These are phyloP conservation scores for Calamus simplicifolius DNA, from an alignment of 176 grass and related monocot species.

Conservation along the genomic window DNA sequence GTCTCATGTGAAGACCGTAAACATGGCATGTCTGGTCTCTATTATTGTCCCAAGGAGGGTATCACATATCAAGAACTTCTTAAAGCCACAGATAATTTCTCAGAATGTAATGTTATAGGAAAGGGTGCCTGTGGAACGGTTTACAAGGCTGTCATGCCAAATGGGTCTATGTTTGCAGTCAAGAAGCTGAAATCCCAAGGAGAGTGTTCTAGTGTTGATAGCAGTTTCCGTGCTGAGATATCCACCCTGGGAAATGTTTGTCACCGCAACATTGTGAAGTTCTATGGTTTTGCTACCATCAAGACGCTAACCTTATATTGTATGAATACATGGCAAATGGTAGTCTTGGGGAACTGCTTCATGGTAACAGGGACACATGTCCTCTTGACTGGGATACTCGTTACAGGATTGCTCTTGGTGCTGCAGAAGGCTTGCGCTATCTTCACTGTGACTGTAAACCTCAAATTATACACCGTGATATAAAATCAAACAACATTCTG, in stretches of 20 bases:
- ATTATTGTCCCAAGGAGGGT: conserved; percentile 60
- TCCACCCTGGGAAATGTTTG: conserved; percentile 92
- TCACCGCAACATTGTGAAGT: conserved; percentile 92
- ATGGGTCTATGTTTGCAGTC: conserved; percentile 65
- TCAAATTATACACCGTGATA: conserved; percentile 85
- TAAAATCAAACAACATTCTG: conserved; percentile 96
- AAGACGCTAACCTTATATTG: conserved; percentile 74
- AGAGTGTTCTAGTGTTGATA: conserved; percentile 69
- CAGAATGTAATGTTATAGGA: conserved; percentile 63
- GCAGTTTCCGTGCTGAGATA: conserved; percentile 89
- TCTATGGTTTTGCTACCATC: conserved; percentile 80
- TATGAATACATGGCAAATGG: conserved; percentile 98
- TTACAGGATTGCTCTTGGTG: conserved; percentile 66
- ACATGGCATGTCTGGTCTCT: conserved; percentile 41
- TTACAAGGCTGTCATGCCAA: conserved; percentile 70
- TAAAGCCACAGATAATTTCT: conserved; percentile 68
- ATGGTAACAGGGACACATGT: conserved; percentile 41
- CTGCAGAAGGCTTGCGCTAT: conserved; percentile 84
- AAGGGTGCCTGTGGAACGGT: conserved; percentile 81
- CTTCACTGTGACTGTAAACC: conserved; percentile 91
- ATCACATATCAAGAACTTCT: conserved; percentile 85
- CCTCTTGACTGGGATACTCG: conserved; percentile 77
- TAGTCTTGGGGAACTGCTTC: conserved; percentile 84
- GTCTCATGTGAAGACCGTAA: conserved; percentile 42
- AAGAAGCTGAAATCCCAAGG: conserved; percentile 80